Conservation (phyloP, 140 eudicot species). For the Flaveria floridana region DNA sequence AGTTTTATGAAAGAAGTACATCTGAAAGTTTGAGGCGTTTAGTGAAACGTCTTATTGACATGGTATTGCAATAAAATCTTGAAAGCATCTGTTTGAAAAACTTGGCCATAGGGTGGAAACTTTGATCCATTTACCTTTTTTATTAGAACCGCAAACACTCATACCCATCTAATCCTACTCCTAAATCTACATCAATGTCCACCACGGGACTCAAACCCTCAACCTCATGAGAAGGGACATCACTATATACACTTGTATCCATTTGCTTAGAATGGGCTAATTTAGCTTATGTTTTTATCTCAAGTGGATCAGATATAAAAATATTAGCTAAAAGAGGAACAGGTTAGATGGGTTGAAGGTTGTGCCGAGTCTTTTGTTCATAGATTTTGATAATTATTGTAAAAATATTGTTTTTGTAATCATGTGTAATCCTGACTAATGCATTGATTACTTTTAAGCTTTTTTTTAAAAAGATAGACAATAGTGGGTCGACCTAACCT, state of each 20-base stretch:
- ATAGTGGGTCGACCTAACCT: not conserved
- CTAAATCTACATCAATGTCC: no score
- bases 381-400: not conserved
- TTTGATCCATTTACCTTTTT: not conserved
- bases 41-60: constrained; percentile 78
- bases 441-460: not conserved
- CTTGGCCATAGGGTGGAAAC: not conserved
- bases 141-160: no score
- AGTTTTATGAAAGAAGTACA: constrained; percentile 52
- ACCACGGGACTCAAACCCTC: no score
- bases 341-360: not conserved
- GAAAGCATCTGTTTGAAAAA: not conserved
- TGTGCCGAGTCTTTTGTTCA: not conserved
- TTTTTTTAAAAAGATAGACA: not conserved
- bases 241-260: no score
- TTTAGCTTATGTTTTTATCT: not conserved
- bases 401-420: no score
- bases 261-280: not conserved
- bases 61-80: constrained; percentile 41
- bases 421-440: not conserved
- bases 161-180: no score
- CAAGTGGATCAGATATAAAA: not conserved
- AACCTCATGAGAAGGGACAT: no score
- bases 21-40: constrained; percentile 59
- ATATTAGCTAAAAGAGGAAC: not conserved